Evolutionary conservation across 495 filamentous ascomycete species (phyloP), one percentile per base, ranked within the genome.

Genomic region (Aspergillus bertholletiae): DNA sequence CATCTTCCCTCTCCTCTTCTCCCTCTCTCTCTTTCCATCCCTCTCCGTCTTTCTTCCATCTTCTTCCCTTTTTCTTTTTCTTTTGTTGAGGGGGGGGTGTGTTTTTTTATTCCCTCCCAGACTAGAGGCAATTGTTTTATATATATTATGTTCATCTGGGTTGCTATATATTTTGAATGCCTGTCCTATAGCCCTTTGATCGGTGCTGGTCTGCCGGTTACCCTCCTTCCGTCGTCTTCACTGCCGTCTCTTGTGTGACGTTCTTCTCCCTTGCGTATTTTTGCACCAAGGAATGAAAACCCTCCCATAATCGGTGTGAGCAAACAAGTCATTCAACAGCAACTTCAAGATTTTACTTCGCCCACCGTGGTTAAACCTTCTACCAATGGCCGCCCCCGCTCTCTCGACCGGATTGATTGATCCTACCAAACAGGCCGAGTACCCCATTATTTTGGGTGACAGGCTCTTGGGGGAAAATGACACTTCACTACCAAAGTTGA

Each of bases 371-470:
- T 12, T 15, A 32, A 5, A 7, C 12, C 21, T 20, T 41, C 45
- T 39, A 43, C 53, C 46, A 46, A 73, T 74, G 68, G 70, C 74
- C 49, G 58, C 67, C 58, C 71, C 72, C 57, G 62, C 68, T 30
- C 52, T 74, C 50, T 64, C 73, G 20, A 55, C 67, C 55, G 69
- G 65, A 34, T 61, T 74, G 66, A 69, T 79, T 57, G 75, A 79
- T 60, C 75, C 75, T 41, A 75, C 74, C 46, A 79, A 77, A 57
- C 74, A 75, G 51, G 75, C 72, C 51, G 75, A 79, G 37, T 77
- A 74, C 59, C 74, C 74, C 18, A 71, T 79, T 51, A 58, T 79
- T 18, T 61, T 77, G 49, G 73, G 75, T 24, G 72, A 79, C 30
- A 57, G 66, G 43, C 57, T 79, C 22, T 61, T 73, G 22, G 64